Evolutionary conservation across 129 eudicot genomes (phyloP).

Genomic region (Escallonia rubra): DNA sequence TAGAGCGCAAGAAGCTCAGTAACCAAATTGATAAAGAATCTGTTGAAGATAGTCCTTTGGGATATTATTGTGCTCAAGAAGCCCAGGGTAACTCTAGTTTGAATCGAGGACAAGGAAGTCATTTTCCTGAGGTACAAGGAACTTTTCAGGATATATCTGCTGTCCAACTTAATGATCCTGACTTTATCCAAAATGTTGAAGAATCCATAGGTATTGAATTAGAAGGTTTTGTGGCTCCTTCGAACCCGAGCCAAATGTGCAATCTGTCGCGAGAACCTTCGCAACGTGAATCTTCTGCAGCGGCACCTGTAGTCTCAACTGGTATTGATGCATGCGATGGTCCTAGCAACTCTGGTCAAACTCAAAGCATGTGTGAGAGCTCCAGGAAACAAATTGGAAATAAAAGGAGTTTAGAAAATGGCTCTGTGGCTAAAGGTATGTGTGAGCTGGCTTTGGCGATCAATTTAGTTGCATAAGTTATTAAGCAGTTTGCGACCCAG

Average conservation of each 20-base stretch:
- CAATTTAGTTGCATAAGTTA: not conserved
- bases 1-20: slow-evolving; percentile 65
- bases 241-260: slow-evolving; percentile 40
- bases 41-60: slow-evolving; percentile 46
- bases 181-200: slow-evolving; percentile 41
- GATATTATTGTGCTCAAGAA: slow-evolving; percentile 42
- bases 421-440: slow-evolving; percentile 39
- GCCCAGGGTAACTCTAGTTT: slow-evolving; percentile 21
- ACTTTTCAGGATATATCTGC: slow-evolving; percentile 31
- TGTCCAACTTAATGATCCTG: slow-evolving; percentile 27
- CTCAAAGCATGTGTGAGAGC: slow-evolving; percentile 39
- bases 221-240: slow-evolving; percentile 40
- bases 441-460: not conserved
- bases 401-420: slow-evolving; percentile 24
- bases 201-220: slow-evolving; percentile 35
- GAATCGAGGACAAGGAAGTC: slow-evolving; percentile 34
- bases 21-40: slow-evolving; percentile 44
- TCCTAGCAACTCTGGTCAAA: slow-evolving; percentile 56
- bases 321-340: slow-evolving; percentile 73
- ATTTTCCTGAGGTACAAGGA: slow-evolving; percentile 38
- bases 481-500: too few species aligned
- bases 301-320: slow-evolving; percentile 52
- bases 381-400: slow-evolving; percentile 37
- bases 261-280: slow-evolving; percentile 58
- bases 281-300: slow-evolving; percentile 80